Evolutionary conservation across 2,329 filamentous ascomycete genomes (phyloP).

Genomic region (Botrytis deweyae): DNA sequence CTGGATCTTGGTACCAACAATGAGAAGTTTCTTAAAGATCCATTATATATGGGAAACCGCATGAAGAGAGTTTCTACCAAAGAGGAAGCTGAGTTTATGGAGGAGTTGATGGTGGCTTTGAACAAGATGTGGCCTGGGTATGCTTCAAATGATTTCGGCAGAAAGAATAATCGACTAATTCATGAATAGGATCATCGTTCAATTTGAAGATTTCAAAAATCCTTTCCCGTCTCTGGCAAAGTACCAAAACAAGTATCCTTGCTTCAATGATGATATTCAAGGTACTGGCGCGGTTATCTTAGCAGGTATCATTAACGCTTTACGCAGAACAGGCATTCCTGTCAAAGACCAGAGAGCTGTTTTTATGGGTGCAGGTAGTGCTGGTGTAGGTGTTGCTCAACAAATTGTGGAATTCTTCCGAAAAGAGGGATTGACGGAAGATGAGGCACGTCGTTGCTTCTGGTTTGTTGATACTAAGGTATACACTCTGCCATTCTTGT

Average conservation of each 20-base stretch:
- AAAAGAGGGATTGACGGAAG: constrained; percentile 64
- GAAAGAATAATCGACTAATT: constrained; percentile 41
- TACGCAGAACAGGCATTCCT: constrained; percentile 65
- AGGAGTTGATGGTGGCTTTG: constrained; percentile 67
- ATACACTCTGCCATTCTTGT: not conserved
- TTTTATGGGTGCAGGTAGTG: constrained; percentile 77
- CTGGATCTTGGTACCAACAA: constrained; percentile 87
- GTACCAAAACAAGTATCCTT: constrained; percentile 72
- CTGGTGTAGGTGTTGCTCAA: constrained; percentile 82
- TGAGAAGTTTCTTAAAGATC: constrained; percentile 67
- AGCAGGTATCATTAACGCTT: constrained; percentile 73
- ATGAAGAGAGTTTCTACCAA: constrained; percentile 66
- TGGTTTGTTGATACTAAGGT: constrained; percentile 67
- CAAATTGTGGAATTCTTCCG: constrained; percentile 75
- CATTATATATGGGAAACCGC: constrained; percentile 74
- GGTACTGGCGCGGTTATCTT: constrained; percentile 85
- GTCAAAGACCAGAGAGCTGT: constrained; percentile 69
- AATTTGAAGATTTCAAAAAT: constrained; percentile 75
- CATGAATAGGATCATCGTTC: constrained; percentile 46
- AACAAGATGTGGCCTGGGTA: constrained; percentile 71
- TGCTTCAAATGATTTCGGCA: constrained; percentile 57
- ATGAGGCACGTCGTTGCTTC: constrained; percentile 67
- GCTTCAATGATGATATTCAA: constrained; percentile 90
- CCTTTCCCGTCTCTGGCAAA: constrained; percentile 58
- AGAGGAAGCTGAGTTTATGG: constrained; percentile 73